Base-by-base conservation (phyloP, 352 stramenopile genomes). In the Globisporangium megalacanthum region DNA sequence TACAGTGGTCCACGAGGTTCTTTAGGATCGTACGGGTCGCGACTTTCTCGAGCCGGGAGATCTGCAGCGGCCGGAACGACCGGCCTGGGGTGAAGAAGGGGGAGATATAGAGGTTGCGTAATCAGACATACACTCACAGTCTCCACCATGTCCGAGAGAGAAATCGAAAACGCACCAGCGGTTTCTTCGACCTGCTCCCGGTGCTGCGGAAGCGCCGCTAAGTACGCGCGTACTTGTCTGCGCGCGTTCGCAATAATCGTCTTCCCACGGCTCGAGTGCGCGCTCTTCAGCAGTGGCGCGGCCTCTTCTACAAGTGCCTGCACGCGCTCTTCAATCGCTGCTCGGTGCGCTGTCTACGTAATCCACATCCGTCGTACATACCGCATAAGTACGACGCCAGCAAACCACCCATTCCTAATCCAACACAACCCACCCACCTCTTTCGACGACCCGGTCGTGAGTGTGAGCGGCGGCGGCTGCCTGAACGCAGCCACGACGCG, bases 1-100 rank as follows among this genome's bases (percentile, higher is more conserved):
- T 61, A 36, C 73, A 56, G 8, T 57, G 41, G 20, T 54, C 59
- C 37, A 74, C 60, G 4, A 65, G 35, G 37, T 79, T 77, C 58
- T 61, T 51, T 0, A 85, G 59, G 37, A 88, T 61, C 51, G 57
- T 79, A 9, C 61, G 65, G 17, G 72, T 66, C 14, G 78, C 70
- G 15, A 86, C 58, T 29, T 74, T 78, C 51, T 86, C 70, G 22
- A 86, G 48, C 19, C 61, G 61, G 1, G 78, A 78, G 31, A 82
- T 59, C 9, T 74, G 39, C 19, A 81, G 52, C 15, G 54, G 62
- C 14, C 59, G 53, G 3, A 65, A 33, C 1, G 58, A 67, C 61
- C 65, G 59, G 31, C 15, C 7, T 31, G n/a, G 4, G 17, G 11
- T 20, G 4, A 9, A 9, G 11, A 6, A 7, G 25, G 36, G 11